These are phyloP conservation scores for Cajanus cajan DNA, from an alignment of 306 rosid species.

Conservation along the genomic window DNA sequence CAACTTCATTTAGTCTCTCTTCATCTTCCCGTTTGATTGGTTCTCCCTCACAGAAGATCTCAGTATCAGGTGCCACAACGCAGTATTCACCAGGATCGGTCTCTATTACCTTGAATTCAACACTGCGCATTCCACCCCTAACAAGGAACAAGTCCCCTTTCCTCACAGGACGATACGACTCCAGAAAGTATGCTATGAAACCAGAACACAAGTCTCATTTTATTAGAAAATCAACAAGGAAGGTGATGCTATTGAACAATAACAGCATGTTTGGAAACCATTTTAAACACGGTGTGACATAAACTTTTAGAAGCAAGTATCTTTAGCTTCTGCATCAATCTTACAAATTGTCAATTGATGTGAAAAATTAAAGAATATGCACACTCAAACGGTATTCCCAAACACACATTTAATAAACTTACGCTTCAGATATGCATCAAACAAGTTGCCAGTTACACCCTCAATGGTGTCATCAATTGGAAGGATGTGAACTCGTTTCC, in stretches of 20 bases:
- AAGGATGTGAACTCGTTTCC: slow-evolving; percentile 62
- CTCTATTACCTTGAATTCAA: slow-evolving; percentile 63
- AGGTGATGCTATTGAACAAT: neutral
- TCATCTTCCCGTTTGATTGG: slow-evolving; percentile 69
- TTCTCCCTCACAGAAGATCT: slow-evolving; percentile 68
- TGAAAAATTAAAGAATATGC: too few species aligned
- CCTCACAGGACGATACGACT: slow-evolving; percentile 56
- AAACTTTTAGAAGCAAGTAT: too few species aligned
- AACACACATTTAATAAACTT: too few species aligned
- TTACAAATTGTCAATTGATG: too few species aligned
- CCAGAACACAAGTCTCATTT: slow-evolving; percentile 20
- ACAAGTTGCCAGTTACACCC: slow-evolving; percentile 65
- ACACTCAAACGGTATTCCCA: too few species aligned
- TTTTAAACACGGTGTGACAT: too few species aligned
- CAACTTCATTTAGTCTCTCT: slow-evolving; percentile 58
- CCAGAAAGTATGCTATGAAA: slow-evolving; percentile 53
- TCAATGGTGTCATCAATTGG: slow-evolving; percentile 68
- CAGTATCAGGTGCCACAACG: slow-evolving; percentile 66
- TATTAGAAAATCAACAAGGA: neutral
- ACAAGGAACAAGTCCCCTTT: slow-evolving; percentile 69
- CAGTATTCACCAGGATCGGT: slow-evolving; percentile 65
- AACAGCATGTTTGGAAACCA: too few species aligned
- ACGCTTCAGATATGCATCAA: slow-evolving; percentile 71
- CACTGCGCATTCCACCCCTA: slow-evolving; percentile 61
- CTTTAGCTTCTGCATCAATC: too few species aligned